These are phyloP conservation scores for Rasamsonia emersonii DNA, from an alignment of 2,329 filamentous ascomycete species.

Conservation along the genomic window DNA sequence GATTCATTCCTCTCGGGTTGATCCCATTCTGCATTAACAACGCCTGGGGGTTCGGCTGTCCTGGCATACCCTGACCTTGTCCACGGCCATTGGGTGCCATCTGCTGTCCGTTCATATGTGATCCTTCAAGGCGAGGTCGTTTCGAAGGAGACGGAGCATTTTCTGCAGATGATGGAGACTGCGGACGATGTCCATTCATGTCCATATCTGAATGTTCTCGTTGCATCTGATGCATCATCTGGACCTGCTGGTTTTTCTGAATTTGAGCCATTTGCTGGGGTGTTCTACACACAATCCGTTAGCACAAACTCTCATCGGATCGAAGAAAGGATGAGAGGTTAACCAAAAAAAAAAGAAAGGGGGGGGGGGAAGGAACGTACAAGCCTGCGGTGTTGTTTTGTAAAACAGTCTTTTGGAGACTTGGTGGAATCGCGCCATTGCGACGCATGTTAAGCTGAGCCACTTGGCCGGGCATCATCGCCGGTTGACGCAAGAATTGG, in stretches of 20 bases:
- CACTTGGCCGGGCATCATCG: conserved; percentile 49
- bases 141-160: conserved; percentile 91
- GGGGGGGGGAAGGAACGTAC: conserved; percentile 21
- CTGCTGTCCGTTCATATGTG: conserved; percentile 64
- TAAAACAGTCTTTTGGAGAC: conserved; percentile 64
- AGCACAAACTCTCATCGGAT: conserved; percentile 1
- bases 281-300: conserved; percentile 30
- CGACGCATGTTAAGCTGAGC: conserved; percentile 54
- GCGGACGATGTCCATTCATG: conserved; percentile 68
- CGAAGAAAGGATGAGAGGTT: conserved; percentile 3
- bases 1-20: conserved; percentile 63
- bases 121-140: conserved; percentile 70
- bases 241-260: conserved; percentile 47
- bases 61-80: conserved; percentile 62
- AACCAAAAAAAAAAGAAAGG: conserved; percentile 2
- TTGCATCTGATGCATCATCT: conserved; percentile 74
- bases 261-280: conserved; percentile 64
- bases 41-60: conserved; percentile 52
- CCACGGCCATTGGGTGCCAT: conserved; percentile 68
- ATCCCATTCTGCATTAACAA: conserved; percentile 57
- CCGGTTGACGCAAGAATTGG: conserved; percentile 65
- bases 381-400: conserved; percentile 54
- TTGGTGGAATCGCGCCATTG: conserved; percentile 28
- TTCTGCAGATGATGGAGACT: conserved; percentile 73
- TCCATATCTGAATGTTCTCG: conserved; percentile 82